Base-by-base conservation (phyloP, 306 rosid species). In the Lagenaria siceraria region DNA sequence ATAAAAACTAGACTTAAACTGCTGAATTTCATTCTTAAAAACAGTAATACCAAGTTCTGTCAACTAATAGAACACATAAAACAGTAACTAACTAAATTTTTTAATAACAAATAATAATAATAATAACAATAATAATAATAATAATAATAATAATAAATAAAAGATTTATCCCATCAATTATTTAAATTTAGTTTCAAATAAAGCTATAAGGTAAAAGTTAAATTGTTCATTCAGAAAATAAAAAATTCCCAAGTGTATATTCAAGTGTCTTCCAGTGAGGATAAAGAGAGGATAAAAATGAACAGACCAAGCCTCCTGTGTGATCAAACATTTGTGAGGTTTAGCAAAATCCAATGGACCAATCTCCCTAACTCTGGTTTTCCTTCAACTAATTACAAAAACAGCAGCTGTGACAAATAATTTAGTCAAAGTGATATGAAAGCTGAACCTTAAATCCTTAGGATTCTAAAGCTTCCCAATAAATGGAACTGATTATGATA, bases 401-500 rank as follows among this genome's bases (percentile, higher is more conserved):
- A 4, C 18, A n/a, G 27, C 49, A 65, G 51, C 4, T 65, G 8
- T 38, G 17, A 1, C 52, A 66, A 38, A n/a, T 40, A 21, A 66
- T 40, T 38, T 12, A 6, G n/a, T 22, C 74, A 68, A 22, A 68
- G 35, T 42, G 3, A 66, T n/a, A 70, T 0, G 36, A 69, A 12
- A 70, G 58, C 8, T 70, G 5, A 25, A 46, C 19, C 58, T 24
- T 55, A 25, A 71, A 42, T 24, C 40, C 60, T 72, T 25, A 17
- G 27, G 42, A 49, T 27, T 27, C 76, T 42, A 62, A 13, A 62
- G 10, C 69, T 62, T 62, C n/a, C 69, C 69, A 31, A 29, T 13
- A 62, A 6, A 14, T 17, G 24, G 69, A 19, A 60, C 36, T 0
- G 9, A 31, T 7, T 79, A 87, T 5, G 74, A 80, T 14, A 92